A percentile compares a stretch with the other conserved stretches of the same genome.
phyloP scores from a whole-genome alignment of 495 filamentous ascomycete species.

The Xylaria bambusicola region DNA sequence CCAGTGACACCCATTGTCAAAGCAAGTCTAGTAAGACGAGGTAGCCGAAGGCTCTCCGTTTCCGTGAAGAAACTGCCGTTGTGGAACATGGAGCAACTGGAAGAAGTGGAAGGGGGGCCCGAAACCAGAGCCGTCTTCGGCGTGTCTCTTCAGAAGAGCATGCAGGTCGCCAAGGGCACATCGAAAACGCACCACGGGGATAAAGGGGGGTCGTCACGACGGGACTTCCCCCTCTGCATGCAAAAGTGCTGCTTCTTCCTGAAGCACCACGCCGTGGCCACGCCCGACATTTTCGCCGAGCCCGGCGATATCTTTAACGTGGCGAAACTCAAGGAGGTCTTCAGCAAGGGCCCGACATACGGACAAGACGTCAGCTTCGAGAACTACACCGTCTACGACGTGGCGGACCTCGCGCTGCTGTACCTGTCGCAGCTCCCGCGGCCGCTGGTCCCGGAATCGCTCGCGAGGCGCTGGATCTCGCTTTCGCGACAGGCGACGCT shows the following conservation, averaged over 20 bases:
- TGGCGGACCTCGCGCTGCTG: conserved; percentile 41
- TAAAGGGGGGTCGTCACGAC: conserved; percentile 34
- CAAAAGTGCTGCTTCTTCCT: conserved; percentile 47
- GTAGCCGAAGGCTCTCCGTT: conserved; percentile 36
- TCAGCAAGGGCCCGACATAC: conserved; percentile 39
- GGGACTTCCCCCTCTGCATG: conserved; percentile 46
- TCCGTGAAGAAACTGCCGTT: conserved; percentile 33
- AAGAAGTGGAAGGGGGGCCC: conserved; percentile 17
- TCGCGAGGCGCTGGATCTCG: conserved; percentile 42
- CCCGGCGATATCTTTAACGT: conserved; percentile 37
- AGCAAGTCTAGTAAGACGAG: conserved; percentile 34
- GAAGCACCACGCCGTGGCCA: conserved; percentile 36
- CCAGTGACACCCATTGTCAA: conserved; percentile 28
- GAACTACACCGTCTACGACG: conserved; percentile 43
- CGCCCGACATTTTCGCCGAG: conserved; percentile 42
- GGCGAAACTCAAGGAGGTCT: conserved; percentile 37
- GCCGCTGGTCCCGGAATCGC: conserved; percentile 39
- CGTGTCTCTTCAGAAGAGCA: conserved; percentile 38
- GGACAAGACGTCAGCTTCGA: conserved; percentile 42
- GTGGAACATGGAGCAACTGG: conserved; percentile 22
- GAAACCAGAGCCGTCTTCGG: conserved; percentile 39
- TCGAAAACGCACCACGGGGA: conserved; percentile 40
- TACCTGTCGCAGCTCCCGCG: conserved; percentile 43
- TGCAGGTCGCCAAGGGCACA: conserved; percentile 41
- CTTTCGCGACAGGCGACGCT: conserved; percentile 42